Base-by-base conservation (phyloP, 1,284 basidiomycete genomes). In the Polyporus tsugae region DNA sequence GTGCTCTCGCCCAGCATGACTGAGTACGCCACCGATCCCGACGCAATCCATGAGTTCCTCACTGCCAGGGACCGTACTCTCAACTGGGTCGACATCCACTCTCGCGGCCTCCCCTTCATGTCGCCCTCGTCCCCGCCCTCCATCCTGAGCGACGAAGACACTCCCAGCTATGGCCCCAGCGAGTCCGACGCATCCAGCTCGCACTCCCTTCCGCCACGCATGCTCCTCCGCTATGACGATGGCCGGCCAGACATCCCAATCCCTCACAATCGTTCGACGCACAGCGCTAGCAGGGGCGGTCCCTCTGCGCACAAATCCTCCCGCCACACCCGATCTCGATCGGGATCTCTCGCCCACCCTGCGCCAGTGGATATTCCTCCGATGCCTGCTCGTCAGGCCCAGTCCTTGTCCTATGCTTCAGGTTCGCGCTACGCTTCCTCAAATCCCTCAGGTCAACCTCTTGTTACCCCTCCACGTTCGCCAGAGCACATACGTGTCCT, bases 181-280 rank as follows among this genome's bases (percentile, higher is more conserved):
- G 83, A 86, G 33, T 91, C 90, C 25, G 91, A 91, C 69, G 85
- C 82, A 0, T 88, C 84, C 72, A 92, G 89, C 77, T 82, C 84
- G n/a, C 84, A 85, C 74, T 92, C 91, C 0, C 71, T 88, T 7
- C 91, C 91, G 2, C 91, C 91, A 6, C 88, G 86, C 72, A 91
- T 93, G 89, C 80, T 91, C 69, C 79, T 93, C 70, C 85, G 86
- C 67, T 92, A 88, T 75, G 82, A 81, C n/a, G 87, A 91, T 75
- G 90, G 91, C 6, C 78, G 87, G 58, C 84, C 84, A 6, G 87
- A 90, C 78, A 78, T 89, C 15, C 87, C 88, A 41, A 88, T 91
- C 73, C 83, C 87, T 19, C 81, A 83, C 69, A 72, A 75, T 52
- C 64, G 44, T 59, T 71, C 61, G 13, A 52, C 65, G 7, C 57